phyloP scores from a whole-genome alignment of 2,329 filamentous ascomycete species.

The Aureobasidium pullulans region DNA sequence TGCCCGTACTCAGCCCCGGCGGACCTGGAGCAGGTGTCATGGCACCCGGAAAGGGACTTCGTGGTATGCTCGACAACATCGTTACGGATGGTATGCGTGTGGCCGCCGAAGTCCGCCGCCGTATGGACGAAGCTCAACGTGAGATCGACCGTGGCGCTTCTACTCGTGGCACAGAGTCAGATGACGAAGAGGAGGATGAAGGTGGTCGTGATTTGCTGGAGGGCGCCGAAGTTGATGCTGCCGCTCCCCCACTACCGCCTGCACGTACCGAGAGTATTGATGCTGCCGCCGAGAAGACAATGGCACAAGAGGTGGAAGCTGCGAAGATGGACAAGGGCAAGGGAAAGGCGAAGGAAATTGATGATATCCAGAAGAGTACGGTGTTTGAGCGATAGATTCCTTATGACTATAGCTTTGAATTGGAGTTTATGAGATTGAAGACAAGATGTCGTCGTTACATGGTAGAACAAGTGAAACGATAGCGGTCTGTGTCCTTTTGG shows the following conservation, averaged over 20 bases:
- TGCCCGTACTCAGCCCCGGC: conserved; percentile 23
- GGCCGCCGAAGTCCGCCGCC: conserved; percentile 79
- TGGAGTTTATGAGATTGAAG: no score
- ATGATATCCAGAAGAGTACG: conserved; percentile 28
- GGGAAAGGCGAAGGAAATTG: conserved; percentile 22
- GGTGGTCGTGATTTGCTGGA: conserved; percentile 48
- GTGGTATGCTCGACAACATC: conserved; percentile 93
- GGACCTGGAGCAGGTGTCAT: conserved; percentile 45
- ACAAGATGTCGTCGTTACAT: not conserved
- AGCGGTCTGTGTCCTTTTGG: no score
- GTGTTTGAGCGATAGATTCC: conserved; percentile 26
- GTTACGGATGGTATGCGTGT: conserved; percentile 96
- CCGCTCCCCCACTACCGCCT: not conserved
- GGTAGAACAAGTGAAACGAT: not conserved
- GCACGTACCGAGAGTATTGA: not conserved
- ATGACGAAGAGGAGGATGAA: conserved; percentile 64
- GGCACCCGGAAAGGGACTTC: conserved; percentile 64
- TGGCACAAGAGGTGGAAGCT: conserved; percentile 13
- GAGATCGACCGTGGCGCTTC: conserved; percentile 79
- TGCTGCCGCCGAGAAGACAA: not conserved
- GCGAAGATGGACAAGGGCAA: conserved; percentile 22
- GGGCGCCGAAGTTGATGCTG: conserved; percentile 38
- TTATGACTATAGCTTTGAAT: not conserved
- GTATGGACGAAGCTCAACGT: conserved; percentile 92
- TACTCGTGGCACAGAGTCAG: conserved; percentile 44